These are phyloP conservation scores for Xylaria sp. DNA, from an alignment of 2,329 filamentous ascomycete species.

Conservation along the genomic window DNA sequence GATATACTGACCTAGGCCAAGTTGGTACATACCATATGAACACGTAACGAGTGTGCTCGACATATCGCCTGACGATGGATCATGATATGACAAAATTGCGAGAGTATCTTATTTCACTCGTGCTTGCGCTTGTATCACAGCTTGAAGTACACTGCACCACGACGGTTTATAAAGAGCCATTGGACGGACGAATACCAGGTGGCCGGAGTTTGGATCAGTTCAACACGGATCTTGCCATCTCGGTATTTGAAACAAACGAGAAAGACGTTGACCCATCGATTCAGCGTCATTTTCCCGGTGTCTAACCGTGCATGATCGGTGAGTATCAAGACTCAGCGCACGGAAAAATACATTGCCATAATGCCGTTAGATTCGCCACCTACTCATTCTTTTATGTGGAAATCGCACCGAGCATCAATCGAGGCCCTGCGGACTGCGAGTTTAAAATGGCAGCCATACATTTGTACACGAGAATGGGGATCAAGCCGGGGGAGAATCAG, in stretches of 20 bases:
- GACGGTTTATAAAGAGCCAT: neutral
- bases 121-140: neutral
- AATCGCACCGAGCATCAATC: neutral
- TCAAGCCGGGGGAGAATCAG: too few relatives aligned
- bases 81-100: neutral
- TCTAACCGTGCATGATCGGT: neutral
- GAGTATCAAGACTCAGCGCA: neutral
- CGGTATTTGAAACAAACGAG: neutral
- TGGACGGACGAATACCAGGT: neutral
- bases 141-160: neutral
- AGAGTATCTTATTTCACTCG: neutral
- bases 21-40: too few relatives aligned
- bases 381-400: too few relatives aligned
- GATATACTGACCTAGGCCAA: neutral
- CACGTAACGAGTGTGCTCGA: neutral
- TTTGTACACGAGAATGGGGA: neutral
- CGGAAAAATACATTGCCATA: neutral
- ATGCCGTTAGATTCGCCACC: too few relatives aligned
- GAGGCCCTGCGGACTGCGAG: neutral
- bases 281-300: neutral
- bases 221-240: neutral
- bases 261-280: neutral
- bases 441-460: neutral
- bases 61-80: neutral
- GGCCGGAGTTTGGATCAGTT: neutral